Base-by-base conservation (phyloP, 345 rosid species). In the Laguncularia racemosa region DNA sequence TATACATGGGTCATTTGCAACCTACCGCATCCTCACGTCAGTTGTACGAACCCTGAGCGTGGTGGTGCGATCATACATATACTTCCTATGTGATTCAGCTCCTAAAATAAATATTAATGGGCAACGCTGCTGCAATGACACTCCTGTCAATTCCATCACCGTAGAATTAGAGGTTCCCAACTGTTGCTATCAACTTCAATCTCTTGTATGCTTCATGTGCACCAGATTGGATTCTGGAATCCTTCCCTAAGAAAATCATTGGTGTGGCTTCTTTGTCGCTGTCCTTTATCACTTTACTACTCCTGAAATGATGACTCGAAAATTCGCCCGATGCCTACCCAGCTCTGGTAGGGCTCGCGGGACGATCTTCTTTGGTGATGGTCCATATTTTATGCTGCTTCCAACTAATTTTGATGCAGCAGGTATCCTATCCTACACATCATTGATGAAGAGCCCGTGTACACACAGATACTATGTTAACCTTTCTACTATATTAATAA, bases 281-380 rank as follows among this genome's bases (percentile, higher is more conserved):
- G 57, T 55, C 57, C 46, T 12, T 14, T 55, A 28, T 55, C 46
- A 19, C 38, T 38, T 16, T 16, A n/a, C 14, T 16, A 12, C 23
- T 20, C n/a, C 38, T 3, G 44, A 53, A 33, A 14, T 21, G 12
- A 13, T 23, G 13, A 53, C 44, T 3, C 40, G 0, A 18, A 53
- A 55, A 38, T 55, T 55, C 57, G 12, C 57, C 45, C 45, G 33
- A n/a, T 55, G 57, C 46, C 57, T 55, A 14, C 19, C 57, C 14
- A 55, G 45, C 57, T 55, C 20, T n/a, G 21, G 10, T 19, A 21
- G 21, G 12, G 11, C 38, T 17, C 21, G 8, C 16, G 57, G 57
- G 9, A 46, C 19, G 12, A 12, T 55, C 33, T 55, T 55, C 57
- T 16, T 55, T 14, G 57, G 57, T 12, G 57, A 55, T 10, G 57